Evolutionary conservation across 805 yeast genomes (phyloP), one percentile per base, ranked within the genome.

Genomic region (Suhomyces emberorum): DNA sequence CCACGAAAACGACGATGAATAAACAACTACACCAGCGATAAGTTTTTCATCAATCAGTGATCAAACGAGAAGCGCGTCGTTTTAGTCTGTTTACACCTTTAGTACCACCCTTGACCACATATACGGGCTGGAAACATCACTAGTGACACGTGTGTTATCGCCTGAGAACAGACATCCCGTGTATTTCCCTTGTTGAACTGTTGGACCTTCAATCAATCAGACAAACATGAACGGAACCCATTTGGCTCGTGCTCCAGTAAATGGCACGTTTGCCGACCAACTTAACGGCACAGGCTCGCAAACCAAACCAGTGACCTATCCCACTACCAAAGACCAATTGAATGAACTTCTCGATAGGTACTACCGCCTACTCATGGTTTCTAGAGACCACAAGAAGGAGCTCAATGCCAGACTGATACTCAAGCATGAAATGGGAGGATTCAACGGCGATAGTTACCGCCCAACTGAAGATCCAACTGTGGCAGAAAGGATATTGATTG

Each of bases 301-400:
- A 9, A 5, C 12, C 9, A 23, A 23, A 14, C 12, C 26, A 28
- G 23, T 35, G 7, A 17, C 21, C 6, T 18, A 38, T 15, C 66
- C 67, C 4, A 41, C 42, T 22, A 39, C 59, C 4, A 57, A 50
- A 40, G 49, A 50, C 26, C 57, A 61, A 19, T 49, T 63, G 28
- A 46, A 38, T 30, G 52, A 43, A 15, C 38, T 63, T 10, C 47
- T 63, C 21, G 48, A 47, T n/a, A 53, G 53, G 19, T 63, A 61
- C 47, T 50, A 52, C 32, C 43, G 47, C 25, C 46, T 56, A 30
- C 37, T 44, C 34, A 39, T 39, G 25, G 28, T 32, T 24, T 38
- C 52, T 12, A 44, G 33, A 23, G 57, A 53, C 15, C 47, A 52
- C 15, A 37, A 44, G 24, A 54, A 44, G 9, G 42, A 44, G 32